phyloP scores from a whole-genome alignment of 2,329 filamentous ascomycete species.

The Gnomoniopsis smithogilvyi region DNA sequence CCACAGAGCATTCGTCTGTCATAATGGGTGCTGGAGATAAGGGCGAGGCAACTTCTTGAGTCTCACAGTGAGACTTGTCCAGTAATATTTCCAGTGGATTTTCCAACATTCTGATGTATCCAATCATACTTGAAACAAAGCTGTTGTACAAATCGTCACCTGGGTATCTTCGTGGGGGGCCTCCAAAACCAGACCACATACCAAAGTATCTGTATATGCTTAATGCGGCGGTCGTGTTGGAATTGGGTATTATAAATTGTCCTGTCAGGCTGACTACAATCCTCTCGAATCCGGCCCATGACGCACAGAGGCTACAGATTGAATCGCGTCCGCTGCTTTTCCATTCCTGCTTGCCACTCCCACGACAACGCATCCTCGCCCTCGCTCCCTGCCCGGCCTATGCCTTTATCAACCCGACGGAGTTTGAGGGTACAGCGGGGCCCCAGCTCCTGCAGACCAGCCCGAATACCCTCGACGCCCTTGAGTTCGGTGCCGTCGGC shows the following conservation, averaged over 20 bases:
- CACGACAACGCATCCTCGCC: constrained; percentile 79
- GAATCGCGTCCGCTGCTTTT: constrained; percentile 91
- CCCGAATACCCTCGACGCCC: constrained; percentile 80
- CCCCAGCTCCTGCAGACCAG: constrained; percentile 87
- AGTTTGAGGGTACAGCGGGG: constrained; percentile 68
- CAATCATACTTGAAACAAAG: too few species aligned
- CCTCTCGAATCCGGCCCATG: neutral
- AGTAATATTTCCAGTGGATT: too few species aligned
- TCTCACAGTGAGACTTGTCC: too few species aligned
- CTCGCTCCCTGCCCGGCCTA: constrained; percentile 65
- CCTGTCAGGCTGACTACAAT: neutral
- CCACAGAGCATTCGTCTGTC: too few species aligned
- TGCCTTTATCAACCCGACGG: constrained; percentile 84
- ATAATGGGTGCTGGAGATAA: too few species aligned
- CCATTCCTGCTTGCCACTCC: constrained; percentile 96
- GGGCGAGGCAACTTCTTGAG: too few species aligned
- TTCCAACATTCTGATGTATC: too few species aligned
- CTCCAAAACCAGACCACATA: too few species aligned
- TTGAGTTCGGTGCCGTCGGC: constrained; percentile 79
- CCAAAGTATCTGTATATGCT: too few species aligned
- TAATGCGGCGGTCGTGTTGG: neutral
- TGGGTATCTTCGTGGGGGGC: too few species aligned
- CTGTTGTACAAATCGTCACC: too few species aligned
- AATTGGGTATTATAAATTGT: constrained; percentile 5
- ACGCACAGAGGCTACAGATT: constrained; percentile 69